Conservation (phyloP, 352 stramenopile genomes). For the Phytophthora quininea region DNA sequence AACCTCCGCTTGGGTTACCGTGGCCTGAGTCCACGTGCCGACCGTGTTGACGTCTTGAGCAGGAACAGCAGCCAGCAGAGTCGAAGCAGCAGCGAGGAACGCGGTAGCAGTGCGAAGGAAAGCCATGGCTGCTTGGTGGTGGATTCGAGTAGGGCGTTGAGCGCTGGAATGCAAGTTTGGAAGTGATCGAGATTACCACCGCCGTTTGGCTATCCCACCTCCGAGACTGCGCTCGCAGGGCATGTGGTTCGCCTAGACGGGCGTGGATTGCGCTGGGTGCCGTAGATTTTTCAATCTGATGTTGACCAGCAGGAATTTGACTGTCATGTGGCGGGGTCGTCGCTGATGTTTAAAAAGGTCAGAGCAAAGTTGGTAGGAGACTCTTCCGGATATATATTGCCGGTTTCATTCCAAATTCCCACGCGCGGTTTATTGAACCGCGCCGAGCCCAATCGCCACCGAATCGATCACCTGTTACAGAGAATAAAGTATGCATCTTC, state of each 20-base stretch:
- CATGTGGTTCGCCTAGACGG: constrained; percentile 3
- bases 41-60: constrained; percentile 21
- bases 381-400: constrained; percentile 14
- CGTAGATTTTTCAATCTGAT: constrained; percentile 5
- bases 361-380: constrained; percentile 10
- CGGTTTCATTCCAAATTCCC: too few species aligned
- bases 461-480: too few species aligned
- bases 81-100: not conserved
- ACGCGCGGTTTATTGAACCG: too few species aligned
- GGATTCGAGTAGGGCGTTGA: constrained; percentile 17
- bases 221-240: not conserved
- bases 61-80: constrained; percentile 14
- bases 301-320: constrained; percentile 12
- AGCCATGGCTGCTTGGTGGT: constrained; percentile 6
- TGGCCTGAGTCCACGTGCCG: constrained; percentile 26
- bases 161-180: constrained; percentile 17
- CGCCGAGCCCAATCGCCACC: too few species aligned
- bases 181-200: constrained; percentile 12
- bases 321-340: constrained; percentile 7
- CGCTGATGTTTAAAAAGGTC: constrained; percentile 8
- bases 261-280: constrained; percentile 13
- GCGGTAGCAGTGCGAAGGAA: constrained; percentile 11
- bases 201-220: constrained; percentile 17
- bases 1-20: constrained; percentile 29
- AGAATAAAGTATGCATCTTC: too few species aligned